These are phyloP conservation scores for Penicillium parvum DNA, from an alignment of 495 filamentous ascomycete species.

Conservation along the genomic window DNA sequence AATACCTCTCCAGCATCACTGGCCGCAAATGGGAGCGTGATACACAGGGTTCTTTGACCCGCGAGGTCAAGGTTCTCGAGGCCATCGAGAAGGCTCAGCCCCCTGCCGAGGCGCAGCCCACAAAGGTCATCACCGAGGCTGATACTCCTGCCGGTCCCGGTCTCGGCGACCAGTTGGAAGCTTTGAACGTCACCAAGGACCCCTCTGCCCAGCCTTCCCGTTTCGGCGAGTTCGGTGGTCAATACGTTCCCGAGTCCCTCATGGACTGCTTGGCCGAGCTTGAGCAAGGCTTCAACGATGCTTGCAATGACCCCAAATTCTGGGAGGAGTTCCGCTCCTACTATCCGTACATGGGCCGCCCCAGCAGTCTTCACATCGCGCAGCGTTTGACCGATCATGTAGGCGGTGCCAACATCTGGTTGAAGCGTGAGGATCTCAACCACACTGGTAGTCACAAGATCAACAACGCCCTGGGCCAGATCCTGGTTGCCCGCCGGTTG, in stretches of 20 bases:
- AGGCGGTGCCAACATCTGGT: constrained; percentile 90
- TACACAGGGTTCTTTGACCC: constrained; percentile 28
- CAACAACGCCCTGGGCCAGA: constrained; percentile 92
- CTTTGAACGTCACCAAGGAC: constrained; percentile 56
- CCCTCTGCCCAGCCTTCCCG: constrained; percentile 63
- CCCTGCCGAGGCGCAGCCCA: constrained; percentile 31
- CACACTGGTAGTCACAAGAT: constrained; percentile 89
- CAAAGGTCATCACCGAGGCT: constrained; percentile 55
- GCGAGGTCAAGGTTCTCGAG: constrained; percentile 47
- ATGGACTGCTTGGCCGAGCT: constrained; percentile 95
- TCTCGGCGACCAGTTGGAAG: constrained; percentile 67
- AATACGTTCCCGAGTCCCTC: constrained; percentile 95
- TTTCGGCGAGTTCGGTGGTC: constrained; percentile 97
- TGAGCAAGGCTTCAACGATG: constrained; percentile 83
- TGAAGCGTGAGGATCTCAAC: constrained; percentile 94
- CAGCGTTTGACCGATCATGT: constrained; percentile 82
- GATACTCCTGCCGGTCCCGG: constrained; percentile 56
- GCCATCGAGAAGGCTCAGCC: constrained; percentile 54
- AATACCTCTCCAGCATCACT: constrained; percentile 79
- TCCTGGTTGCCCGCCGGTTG: constrained; percentile 73
- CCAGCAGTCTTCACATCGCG: constrained; percentile 84
- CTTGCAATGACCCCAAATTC: constrained; percentile 80
- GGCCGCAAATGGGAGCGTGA: constrained; percentile 52
- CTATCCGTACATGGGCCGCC: constrained; percentile 96
- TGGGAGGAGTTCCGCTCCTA: constrained; percentile 97